Percentiles rank a stretch among this genome's conserved stretches.
Conservation (phyloP, 2,329 filamentous ascomycete genomes). For the Clonostachys rhizophaga region DNA sequence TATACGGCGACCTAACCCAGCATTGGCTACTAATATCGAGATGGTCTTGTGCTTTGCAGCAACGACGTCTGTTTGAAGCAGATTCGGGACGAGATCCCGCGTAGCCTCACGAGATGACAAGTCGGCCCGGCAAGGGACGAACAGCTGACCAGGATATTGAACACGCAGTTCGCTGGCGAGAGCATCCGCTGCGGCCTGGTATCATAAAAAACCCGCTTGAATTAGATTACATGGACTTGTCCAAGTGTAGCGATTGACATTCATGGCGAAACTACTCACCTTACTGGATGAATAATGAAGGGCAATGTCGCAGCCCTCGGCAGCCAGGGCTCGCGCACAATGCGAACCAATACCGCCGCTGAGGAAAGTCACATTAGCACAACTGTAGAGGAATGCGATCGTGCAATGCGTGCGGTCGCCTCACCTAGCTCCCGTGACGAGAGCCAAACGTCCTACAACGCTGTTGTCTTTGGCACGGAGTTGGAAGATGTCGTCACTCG, state of each 20-base stretch:
- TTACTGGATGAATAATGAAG: conserved; percentile 25
- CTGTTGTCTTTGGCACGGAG: neutral
- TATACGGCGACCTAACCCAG: conserved; percentile 23
- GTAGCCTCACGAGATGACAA: conserved; percentile 17
- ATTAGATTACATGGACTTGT: no score
- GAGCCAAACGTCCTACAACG: conserved; percentile 4
- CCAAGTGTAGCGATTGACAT: no score
- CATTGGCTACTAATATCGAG: conserved; percentile 24
- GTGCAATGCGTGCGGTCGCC: neutral
- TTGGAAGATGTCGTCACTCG: no score
- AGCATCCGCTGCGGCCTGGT: conserved; percentile 18
- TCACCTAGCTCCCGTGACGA: conserved; percentile 10
- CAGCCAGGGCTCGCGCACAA: conserved; percentile 20
- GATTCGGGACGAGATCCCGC: conserved; percentile 11
- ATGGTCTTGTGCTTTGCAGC: conserved; percentile 15
- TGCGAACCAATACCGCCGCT: conserved; percentile 28
- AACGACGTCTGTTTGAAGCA: conserved; percentile 9
- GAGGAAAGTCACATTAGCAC: no score
- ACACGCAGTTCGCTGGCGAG: conserved; percentile 16
- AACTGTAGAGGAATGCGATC: neutral
- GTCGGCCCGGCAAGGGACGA: conserved; percentile 16
- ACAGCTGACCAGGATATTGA: conserved; percentile 17
- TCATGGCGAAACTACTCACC: conserved; percentile 8
- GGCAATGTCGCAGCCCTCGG: conserved; percentile 25
- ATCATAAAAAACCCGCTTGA: no score